Base-by-base conservation (phyloP, 768 basidiomycete genomes). In the Thelephora ganbajun region DNA sequence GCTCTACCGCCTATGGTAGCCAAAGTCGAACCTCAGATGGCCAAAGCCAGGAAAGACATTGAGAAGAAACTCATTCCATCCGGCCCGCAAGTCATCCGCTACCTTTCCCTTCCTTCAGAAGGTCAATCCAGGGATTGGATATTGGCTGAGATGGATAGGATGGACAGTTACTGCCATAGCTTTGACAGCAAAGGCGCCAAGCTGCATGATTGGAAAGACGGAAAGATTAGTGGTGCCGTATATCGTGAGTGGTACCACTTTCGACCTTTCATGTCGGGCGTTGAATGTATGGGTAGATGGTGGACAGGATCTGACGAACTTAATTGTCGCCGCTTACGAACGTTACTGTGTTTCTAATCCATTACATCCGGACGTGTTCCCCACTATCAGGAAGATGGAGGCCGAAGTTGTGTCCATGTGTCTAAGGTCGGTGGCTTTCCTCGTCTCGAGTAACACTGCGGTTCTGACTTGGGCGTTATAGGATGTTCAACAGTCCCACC, bases 331-430 rank as follows among this genome's bases (percentile, higher is more conserved):
- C 4, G 90, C 91, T 0, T 87, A 88, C 57, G 70, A 79, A 51
- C 77, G 78, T 45, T 96, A 92, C 54, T 78, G 81, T 42, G 77
- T 91, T 45, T 84, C 86, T 22, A 92, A 94, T 57, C 90, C 92
- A 2, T 70, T 97, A 9, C 92, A 97, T 57, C 90, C 94, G 0
- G 89, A 92, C 48, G 79, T 92, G 39, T 96, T 96, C 64, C 93
- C 93, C 1, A 83, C 87, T 0, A 66, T 96, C 11, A 74, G 94
- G 43, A 92, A 94, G 67, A 99, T 99, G 94, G 94, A 99, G 57
- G 87, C 91, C 13, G 93, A 97, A 58, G 76, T 93, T 22, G 89
- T 93, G 39, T 70, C 85, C 9, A 91, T 91, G 83, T 85, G 81
- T 51, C 69, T 94, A 43, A 73, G 74, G 49, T 41, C 16, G 7